Evolutionary conservation across 2,329 filamentous ascomycete species (phyloP).

Genomic region (Ophiosphaerella narmari): DNA sequence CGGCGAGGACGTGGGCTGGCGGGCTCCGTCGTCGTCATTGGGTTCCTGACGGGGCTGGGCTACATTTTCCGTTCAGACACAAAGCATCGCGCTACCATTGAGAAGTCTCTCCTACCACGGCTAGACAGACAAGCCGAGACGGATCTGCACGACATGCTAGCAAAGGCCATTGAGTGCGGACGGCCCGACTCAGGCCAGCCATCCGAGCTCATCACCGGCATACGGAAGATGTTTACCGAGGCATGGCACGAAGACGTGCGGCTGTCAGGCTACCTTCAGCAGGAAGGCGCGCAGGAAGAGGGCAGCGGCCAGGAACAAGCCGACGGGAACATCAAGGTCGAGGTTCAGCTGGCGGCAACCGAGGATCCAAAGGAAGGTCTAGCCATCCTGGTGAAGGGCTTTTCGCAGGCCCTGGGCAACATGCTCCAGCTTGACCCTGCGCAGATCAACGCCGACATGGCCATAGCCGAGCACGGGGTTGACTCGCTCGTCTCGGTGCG

Average conservation of each 20-base stretch:
- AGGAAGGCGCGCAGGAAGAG: slow-evolving; percentile 3
- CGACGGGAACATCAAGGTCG: slow-evolving; percentile 4
- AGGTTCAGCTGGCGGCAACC: background rate
- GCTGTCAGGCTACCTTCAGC: slow-evolving; percentile 4
- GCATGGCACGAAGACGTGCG: slow-evolving; percentile 7
- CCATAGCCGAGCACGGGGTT: slow-evolving; percentile 17
- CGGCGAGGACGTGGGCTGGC: slow-evolving; percentile 46
- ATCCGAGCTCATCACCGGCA: slow-evolving; percentile 9
- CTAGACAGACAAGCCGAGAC: slow-evolving; percentile 7
- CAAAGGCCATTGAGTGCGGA: slow-evolving; percentile 11
- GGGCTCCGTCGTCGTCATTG: slow-evolving; percentile 47
- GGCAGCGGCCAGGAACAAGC: slow-evolving; percentile 4
- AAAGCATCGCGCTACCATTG: background rate
- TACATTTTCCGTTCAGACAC: slow-evolving; percentile 28
- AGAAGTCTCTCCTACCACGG: slow-evolving; percentile 2
- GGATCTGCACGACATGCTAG: slow-evolving; percentile 14
- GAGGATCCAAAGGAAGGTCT: too few relatives aligned
- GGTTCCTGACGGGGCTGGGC: slow-evolving; percentile 50
- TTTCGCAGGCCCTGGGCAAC: background rate
- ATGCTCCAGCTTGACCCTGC: slow-evolving; percentile 3
- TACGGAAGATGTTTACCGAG: slow-evolving; percentile 4
- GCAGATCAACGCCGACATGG: slow-evolving; percentile 45
- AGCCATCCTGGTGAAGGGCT: background rate
- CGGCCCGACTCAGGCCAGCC: slow-evolving; percentile 8
- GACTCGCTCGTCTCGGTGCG: slow-evolving; percentile 28